A percentile compares a stretch with the other conserved stretches of the same genome.
Evolutionary conservation across 345 rosid genomes (phyloP).

Genomic region (Citrus mangshanensis): DNA sequence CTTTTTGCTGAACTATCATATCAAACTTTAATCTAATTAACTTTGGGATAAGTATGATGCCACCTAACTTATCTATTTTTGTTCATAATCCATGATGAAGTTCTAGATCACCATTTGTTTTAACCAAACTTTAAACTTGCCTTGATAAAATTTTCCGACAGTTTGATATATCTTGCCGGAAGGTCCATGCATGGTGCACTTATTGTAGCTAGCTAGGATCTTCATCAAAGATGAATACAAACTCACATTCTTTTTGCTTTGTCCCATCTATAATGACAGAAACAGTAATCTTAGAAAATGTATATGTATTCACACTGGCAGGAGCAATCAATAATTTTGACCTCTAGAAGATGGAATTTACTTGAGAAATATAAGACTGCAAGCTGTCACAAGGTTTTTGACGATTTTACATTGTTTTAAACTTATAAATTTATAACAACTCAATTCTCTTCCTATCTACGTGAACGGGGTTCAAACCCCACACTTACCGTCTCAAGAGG

Average conservation of each 20-base stretch:
- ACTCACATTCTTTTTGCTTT: not conserved
- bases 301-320: not conserved
- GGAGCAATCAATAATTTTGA: not conserved
- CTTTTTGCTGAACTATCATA: slow-evolving; percentile 5
- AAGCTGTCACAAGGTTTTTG: not conserved
- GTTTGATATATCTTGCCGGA: not conserved
- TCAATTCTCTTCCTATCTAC: too few relatives aligned
- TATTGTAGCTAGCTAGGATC: not conserved
- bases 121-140: not conserved
- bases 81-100: not conserved
- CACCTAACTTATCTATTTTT: not conserved
- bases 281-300: not conserved
- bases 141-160: slow-evolving; percentile 9
- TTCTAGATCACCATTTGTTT: not conserved
- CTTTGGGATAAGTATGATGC: not conserved
- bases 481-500: too few relatives aligned
- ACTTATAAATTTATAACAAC: too few relatives aligned
- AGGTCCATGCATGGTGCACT: not conserved
- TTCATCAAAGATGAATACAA: not conserved
- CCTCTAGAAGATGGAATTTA: not conserved
- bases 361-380: not conserved
- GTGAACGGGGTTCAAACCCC: too few relatives aligned
- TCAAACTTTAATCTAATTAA: not conserved
- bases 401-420: not conserved
- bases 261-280: not conserved